Conservation (phyloP, 2,329 filamentous ascomycete species). For the Arthrobotrys musiformis region DNA sequence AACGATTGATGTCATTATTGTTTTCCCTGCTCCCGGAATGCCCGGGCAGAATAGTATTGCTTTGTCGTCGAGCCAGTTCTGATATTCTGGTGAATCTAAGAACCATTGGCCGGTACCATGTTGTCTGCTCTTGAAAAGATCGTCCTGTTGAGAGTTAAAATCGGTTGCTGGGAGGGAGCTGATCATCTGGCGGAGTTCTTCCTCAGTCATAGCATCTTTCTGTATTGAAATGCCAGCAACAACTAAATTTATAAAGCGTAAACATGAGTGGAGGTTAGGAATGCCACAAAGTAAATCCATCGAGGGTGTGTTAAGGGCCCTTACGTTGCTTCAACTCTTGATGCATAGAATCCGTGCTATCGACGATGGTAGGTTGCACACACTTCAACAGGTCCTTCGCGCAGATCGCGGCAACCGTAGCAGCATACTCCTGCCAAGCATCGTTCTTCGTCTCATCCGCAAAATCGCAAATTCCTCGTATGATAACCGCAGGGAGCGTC, state of each 20-base stretch:
- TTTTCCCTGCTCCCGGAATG: slow-evolving; percentile 67
- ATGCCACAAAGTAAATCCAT: too few relatives aligned
- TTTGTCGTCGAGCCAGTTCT: neutral
- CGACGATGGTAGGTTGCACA: neutral
- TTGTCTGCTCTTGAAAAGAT: slow-evolving; percentile 1
- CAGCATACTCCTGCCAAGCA: slow-evolving; percentile 12
- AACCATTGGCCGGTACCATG: slow-evolving; percentile 63
- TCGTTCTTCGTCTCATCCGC: neutral
- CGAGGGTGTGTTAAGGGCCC: too few relatives aligned
- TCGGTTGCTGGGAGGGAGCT: slow-evolving; percentile 6
- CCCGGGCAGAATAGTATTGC: slow-evolving; percentile 65
- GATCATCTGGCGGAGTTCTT: slow-evolving; percentile 6
- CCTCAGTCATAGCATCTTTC: neutral
- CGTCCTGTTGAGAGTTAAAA: neutral
- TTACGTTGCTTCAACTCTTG: neutral
- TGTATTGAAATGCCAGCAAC: neutral
- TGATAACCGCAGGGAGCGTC: neutral
- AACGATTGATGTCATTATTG: slow-evolving; percentile 64
- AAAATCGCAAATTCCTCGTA: slow-evolving; percentile 14
- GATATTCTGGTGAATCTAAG: slow-evolving; percentile 62
- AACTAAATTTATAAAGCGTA: too few relatives aligned
- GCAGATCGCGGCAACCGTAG: neutral
- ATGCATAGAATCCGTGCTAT: neutral
- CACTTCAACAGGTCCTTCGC: slow-evolving; percentile 25
- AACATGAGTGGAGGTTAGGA: too few relatives aligned